Evolutionary conservation across 805 yeast genomes (phyloP).

Genomic region (Kodamaea laetipori): DNA sequence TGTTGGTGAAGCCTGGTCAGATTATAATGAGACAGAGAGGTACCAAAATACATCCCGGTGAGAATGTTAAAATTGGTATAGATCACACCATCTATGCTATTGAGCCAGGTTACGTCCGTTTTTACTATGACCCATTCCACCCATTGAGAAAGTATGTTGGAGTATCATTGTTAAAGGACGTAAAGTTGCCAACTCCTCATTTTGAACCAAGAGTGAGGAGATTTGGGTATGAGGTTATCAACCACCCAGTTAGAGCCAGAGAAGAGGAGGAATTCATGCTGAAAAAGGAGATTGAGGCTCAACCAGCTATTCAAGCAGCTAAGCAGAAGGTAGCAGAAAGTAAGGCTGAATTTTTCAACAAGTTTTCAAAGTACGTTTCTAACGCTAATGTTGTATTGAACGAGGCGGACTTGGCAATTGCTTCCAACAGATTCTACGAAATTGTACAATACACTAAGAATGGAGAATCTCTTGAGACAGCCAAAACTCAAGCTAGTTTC

Average conservation of each 20-base stretch:
- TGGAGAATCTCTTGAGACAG: constrained; percentile 59
- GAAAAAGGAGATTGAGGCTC: constrained; percentile 65
- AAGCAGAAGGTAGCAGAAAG: constrained; percentile 37
- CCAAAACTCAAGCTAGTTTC: constrained; percentile 59
- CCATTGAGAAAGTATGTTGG: constrained; percentile 91
- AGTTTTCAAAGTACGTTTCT: constrained; percentile 25
- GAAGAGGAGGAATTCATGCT: constrained; percentile 63
- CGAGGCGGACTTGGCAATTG: constrained; percentile 35
- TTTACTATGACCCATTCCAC: constrained; percentile 93
- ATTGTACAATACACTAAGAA: constrained; percentile 50
- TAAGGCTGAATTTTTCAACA: constrained; percentile 22
- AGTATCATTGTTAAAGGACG: constrained; percentile 66
- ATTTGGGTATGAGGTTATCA: constrained; percentile 66
- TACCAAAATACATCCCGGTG: constrained; percentile 92
- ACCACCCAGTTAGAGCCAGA: constrained; percentile 50
- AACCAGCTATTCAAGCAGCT: constrained; percentile 50
- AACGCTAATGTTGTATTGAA: constrained; percentile 18
- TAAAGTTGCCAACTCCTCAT: constrained; percentile 81
- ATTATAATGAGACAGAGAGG: constrained; percentile 94
- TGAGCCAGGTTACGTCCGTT: constrained; percentile 93
- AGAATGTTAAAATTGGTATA: constrained; percentile 83
- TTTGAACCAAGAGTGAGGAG: constrained; percentile 87
- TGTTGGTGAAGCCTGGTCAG: constrained; percentile 75
- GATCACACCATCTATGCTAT: constrained; percentile 90
- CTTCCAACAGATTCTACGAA: constrained; percentile 56